These are phyloP conservation scores for Cephaloascus fragrans DNA, from an alignment of 805 yeast genomes.

Conservation along the genomic window DNA sequence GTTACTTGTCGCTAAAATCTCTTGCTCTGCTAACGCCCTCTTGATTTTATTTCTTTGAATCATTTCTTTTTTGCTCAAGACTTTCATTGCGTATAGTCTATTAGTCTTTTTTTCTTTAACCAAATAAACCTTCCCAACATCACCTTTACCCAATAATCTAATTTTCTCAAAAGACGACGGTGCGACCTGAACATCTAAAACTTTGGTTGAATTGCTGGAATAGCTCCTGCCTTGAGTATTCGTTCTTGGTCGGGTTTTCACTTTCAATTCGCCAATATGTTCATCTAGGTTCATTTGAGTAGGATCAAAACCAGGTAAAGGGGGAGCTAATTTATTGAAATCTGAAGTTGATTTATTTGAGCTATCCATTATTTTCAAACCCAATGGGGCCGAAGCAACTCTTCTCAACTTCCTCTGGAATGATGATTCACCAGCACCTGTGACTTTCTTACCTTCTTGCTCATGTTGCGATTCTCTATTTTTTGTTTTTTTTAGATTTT, in stretches of 20 bases:
- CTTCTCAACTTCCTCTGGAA: conserved; percentile 45
- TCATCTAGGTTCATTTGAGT: conserved; percentile 8
- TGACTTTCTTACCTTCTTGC: background rate
- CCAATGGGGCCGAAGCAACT: conserved; percentile 81
- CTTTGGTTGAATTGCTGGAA: conserved; percentile 65
- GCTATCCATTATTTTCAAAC: conserved; percentile 27
- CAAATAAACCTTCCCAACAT: conserved; percentile 91
- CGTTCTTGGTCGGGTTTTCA: conserved; percentile 25
- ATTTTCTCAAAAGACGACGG: conserved; percentile 86
- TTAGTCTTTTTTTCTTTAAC: conserved; percentile 75
- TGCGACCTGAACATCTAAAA: conserved; percentile 70
- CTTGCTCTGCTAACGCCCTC: conserved; percentile 93
- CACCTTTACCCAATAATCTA: conserved; percentile 90
- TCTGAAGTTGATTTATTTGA: conserved; percentile 14
- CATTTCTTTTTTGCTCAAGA: conserved; percentile 86
- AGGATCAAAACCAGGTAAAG: conserved; percentile 6
- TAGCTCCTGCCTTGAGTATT: conserved; percentile 48
- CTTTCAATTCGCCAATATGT: conserved; percentile 26
- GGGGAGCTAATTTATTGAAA: conserved; percentile 4
- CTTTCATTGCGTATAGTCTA: conserved; percentile 85
- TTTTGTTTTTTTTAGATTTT: background rate
- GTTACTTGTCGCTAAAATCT: conserved; percentile 86
- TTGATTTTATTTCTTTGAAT: conserved; percentile 89
- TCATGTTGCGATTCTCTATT: background rate
- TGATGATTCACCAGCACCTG: conserved; percentile 7